phyloP scores from a whole-genome alignment of 208 protist species.

The Crithidia bombi region DNA sequence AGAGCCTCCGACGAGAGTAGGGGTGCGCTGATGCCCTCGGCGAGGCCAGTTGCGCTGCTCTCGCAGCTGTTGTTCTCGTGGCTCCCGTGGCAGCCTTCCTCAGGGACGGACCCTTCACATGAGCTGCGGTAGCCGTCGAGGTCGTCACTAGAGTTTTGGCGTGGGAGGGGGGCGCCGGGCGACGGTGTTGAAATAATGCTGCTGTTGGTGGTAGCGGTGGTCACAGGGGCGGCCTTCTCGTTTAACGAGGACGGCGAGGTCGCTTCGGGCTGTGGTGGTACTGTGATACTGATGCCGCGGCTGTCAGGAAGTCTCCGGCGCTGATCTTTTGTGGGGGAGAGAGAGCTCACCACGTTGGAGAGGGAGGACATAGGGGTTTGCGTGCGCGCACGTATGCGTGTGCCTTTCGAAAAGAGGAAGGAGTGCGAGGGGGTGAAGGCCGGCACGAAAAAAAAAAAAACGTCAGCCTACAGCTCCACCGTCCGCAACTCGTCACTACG shows the following conservation, averaged over 20 bases:
- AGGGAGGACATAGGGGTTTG: no score
- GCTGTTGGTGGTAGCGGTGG: background rate
- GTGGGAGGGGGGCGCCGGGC: background rate
- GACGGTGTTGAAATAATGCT: background rate
- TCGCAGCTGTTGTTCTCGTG: constrained; percentile 10
- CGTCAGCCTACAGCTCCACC: no score
- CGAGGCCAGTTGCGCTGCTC: constrained; percentile 4
- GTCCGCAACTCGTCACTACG: no score
- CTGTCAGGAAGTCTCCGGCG: background rate
- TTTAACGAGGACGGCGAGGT: background rate
- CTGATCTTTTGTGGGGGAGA: background rate
- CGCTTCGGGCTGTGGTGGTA: background rate
- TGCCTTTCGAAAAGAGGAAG: background rate
- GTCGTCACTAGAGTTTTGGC: constrained; percentile 26
- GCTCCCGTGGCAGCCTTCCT: constrained; percentile 15
- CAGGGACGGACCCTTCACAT: constrained; percentile 22
- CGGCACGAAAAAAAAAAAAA: no score
- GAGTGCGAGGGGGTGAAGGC: no score
- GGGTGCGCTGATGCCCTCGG: background rate
- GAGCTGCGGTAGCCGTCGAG: constrained; percentile 39
- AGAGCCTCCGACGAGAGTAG: background rate
- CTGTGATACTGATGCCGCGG: background rate
- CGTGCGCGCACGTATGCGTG: no score
- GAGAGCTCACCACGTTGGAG: background rate
- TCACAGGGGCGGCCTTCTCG: background rate